These are phyloP conservation scores for Stereum hirsutum DNA, from an alignment of 1,284 basidiomycete species.

Conservation along the genomic window DNA sequence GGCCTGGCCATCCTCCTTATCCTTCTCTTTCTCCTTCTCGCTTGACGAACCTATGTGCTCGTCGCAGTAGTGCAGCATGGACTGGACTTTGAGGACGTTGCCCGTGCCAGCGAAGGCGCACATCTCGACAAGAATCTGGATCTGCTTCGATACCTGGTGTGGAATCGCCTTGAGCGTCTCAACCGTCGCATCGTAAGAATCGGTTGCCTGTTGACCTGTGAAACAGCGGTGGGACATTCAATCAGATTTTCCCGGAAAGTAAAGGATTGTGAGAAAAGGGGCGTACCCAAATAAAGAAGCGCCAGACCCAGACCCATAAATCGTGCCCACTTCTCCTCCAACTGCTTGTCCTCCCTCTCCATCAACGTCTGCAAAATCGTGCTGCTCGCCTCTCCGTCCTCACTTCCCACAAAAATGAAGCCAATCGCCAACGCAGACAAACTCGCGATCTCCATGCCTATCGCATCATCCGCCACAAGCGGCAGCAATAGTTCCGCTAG, in stretches of 20 bases:
- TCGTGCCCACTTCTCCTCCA: constrained; percentile 90
- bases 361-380: constrained; percentile 91
- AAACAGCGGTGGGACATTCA: neutral
- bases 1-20: constrained; percentile 32
- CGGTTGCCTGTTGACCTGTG: constrained; percentile 54
- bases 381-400: constrained; percentile 88
- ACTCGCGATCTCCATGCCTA: constrained; percentile 86
- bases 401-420: constrained; percentile 94
- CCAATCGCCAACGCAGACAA: constrained; percentile 86
- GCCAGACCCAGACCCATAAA: constrained; percentile 90
- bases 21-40: constrained; percentile 21
- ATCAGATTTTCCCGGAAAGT: neutral
- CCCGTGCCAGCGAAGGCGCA: constrained; percentile 95
- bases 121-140: constrained; percentile 89
- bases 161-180: constrained; percentile 95
- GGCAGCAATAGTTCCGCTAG: constrained; percentile 75
- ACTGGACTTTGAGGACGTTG: constrained; percentile 92
- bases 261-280: neutral
- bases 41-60: constrained; percentile 70
- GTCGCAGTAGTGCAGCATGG: constrained; percentile 88
- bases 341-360: constrained; percentile 71
- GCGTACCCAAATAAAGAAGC: constrained; percentile 82
- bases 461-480: constrained; percentile 69
- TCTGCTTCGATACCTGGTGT: constrained; percentile 86
- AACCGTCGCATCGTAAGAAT: constrained; percentile 89